These are phyloP conservation scores for Zoysia japonica DNA, from an alignment of 176 grass and related monocot genomes.

Conservation along the genomic window DNA sequence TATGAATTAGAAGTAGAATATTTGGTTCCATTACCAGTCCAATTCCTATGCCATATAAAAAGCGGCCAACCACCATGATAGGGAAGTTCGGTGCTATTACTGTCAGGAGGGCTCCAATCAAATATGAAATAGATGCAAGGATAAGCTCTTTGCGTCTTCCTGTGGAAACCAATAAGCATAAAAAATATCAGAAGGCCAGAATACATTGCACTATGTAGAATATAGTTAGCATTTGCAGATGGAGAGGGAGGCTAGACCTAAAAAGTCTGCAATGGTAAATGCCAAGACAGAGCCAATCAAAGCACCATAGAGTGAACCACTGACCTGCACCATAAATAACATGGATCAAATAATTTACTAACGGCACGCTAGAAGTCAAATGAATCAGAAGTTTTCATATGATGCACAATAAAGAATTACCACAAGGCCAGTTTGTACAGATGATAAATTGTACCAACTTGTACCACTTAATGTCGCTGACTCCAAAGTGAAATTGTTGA, in stretches of 20 bases:
- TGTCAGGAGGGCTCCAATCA: constrained; percentile 79
- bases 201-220: neutral
- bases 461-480: constrained; percentile 73
- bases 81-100: constrained; percentile 63
- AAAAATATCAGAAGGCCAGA: constrained; percentile 36
- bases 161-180: constrained; percentile 39
- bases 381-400: neutral
- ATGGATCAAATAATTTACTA: neutral
- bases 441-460: constrained; percentile 75
- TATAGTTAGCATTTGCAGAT: neutral
- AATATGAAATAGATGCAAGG: constrained; percentile 71
- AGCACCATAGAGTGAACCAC: constrained; percentile 93
- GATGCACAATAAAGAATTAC: constrained; percentile 40
- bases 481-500: constrained; percentile 47
- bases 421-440: constrained; percentile 85
- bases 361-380: neutral
- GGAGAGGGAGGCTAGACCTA: constrained; percentile 41
- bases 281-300: constrained; percentile 76
- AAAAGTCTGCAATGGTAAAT: constrained; percentile 72
- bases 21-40: constrained; percentile 63
- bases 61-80: constrained; percentile 76
- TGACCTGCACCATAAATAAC: constrained; percentile 57
- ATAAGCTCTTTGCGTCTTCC: constrained; percentile 83
- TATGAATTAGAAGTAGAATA: neutral
- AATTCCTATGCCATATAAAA: constrained; percentile 92